Percentiles rank a stretch among this genome's conserved stretches.
These are phyloP conservation scores for Solanum chiquidenum DNA, from an alignment of 257 asterid species.

Conservation along the genomic window DNA sequence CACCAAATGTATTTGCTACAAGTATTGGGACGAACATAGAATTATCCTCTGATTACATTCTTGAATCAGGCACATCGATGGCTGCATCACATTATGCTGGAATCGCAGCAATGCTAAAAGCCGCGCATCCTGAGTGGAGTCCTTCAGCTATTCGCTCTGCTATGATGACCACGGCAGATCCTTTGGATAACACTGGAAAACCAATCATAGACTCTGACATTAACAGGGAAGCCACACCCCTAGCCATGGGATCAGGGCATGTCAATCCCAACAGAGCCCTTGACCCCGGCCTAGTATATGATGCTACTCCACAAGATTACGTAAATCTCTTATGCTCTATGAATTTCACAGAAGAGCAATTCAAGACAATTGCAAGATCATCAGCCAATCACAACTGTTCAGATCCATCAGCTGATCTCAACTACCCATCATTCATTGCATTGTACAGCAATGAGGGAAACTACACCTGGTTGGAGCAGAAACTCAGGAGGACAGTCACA, in stretches of 20 bases:
- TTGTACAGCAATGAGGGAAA: not conserved
- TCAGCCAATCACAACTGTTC: constrained; percentile 1
- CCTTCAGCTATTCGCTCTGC: constrained; percentile 11
- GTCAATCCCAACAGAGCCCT: constrained; percentile 11
- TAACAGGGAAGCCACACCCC: constrained; percentile 3
- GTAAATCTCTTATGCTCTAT: constrained; percentile 16
- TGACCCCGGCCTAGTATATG: constrained; percentile 17
- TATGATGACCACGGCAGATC: constrained; percentile 11
- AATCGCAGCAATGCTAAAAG: constrained; percentile 5
- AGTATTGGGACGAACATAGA: not conserved
- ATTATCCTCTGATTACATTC: not conserved
- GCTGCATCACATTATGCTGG: constrained; percentile 2
- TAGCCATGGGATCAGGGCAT: constrained; percentile 15
- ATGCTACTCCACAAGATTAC: constrained; percentile 12
- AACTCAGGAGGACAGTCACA: constrained; percentile 4
- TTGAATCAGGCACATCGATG: constrained; percentile 5
- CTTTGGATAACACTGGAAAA: constrained; percentile 1
- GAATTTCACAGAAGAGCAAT: constrained; percentile 12
- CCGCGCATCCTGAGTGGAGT: not conserved
- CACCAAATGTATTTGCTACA: not conserved
- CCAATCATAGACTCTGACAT: constrained; percentile 1
- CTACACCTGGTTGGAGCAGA: not conserved
- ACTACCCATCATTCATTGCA: constrained; percentile 14
- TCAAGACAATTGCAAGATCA: constrained; percentile 1
- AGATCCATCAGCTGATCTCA: constrained; percentile 1